These are phyloP conservation scores for Raffaelea arxii DNA, from an alignment of 2,329 filamentous ascomycete genomes.

Conservation along the genomic window DNA sequence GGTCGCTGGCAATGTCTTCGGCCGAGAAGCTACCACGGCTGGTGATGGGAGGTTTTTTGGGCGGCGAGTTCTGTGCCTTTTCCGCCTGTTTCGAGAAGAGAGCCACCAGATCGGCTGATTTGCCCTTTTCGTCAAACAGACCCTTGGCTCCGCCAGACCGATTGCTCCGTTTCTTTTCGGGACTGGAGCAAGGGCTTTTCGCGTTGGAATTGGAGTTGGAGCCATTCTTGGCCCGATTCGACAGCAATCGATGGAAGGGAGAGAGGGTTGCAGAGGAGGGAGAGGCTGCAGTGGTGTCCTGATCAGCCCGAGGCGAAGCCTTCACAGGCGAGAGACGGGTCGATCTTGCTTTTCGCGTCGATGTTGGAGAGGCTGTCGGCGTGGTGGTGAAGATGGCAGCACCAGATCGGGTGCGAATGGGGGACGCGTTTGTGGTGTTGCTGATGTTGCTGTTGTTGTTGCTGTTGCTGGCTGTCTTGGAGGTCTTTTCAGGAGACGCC, in stretches of 20 bases:
- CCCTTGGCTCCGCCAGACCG: conserved; percentile 14
- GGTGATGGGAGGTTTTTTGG: conserved; percentile 11
- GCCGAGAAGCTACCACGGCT: conserved; percentile 16
- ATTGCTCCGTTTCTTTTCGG: conserved; percentile 25
- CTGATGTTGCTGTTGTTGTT: conserved; percentile 20
- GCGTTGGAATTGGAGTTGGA: conserved; percentile 3
- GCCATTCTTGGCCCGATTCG: conserved; percentile 10
- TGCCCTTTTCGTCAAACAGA: conserved; percentile 36
- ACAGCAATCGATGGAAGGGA: conserved; percentile 6
- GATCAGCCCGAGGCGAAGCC: too few relatives aligned
- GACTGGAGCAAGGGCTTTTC: conserved; percentile 34
- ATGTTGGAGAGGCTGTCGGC: conserved; percentile 29
- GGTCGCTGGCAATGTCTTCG: conserved; percentile 44
- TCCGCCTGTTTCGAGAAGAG: conserved; percentile 55
- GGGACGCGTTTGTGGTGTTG: too few relatives aligned
- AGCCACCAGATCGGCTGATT: conserved; percentile 45
- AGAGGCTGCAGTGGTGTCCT: conserved; percentile 4
- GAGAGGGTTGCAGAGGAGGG: conserved; percentile 1
- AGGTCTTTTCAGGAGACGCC: conserved; percentile 35
- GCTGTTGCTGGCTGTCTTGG: conserved; percentile 19
- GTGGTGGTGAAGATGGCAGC: background rate
- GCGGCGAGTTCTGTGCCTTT: conserved; percentile 26
- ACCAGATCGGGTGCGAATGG: background rate
- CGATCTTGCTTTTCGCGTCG: conserved; percentile 23
- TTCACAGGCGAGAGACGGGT: conserved; percentile 3